A percentile compares a stretch with the other conserved stretches of the same genome.
Conservation (phyloP, 148 eudicot species). For the Camellia sinensis region DNA sequence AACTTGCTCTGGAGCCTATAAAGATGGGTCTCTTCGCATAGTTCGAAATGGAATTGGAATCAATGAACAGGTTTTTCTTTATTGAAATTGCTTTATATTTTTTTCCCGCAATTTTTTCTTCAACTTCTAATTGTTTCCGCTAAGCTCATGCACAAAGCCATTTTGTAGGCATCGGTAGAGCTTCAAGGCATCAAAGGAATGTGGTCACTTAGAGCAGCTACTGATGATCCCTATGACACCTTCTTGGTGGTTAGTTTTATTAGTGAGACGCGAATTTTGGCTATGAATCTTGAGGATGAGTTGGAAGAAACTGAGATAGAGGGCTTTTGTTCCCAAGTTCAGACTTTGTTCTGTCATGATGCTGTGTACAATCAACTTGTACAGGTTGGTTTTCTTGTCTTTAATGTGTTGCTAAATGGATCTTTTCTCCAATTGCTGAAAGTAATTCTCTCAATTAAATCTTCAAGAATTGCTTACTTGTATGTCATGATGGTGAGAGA, state of each 20-base stretch:
- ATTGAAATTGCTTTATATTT: neutral
- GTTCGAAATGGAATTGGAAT: slow-evolving; percentile 97
- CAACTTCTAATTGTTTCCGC: neutral
- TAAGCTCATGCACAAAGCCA: neutral
- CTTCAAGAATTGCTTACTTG: neutral
- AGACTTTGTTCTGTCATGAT: slow-evolving; percentile 90
- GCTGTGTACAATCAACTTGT: slow-evolving; percentile 88
- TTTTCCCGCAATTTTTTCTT: neutral
- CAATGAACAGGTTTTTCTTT: slow-evolving; percentile 76
- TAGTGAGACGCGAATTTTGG: slow-evolving; percentile 92
- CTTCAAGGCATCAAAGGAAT: slow-evolving; percentile 98
- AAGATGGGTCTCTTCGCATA: slow-evolving; percentile 96
- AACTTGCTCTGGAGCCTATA: slow-evolving; percentile 98
- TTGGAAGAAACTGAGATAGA: slow-evolving; percentile 98
- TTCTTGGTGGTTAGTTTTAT: slow-evolving; percentile 95
- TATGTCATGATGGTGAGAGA: neutral
- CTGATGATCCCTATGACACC: slow-evolving; percentile 87
- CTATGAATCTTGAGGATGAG: slow-evolving; percentile 95
- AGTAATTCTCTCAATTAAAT: neutral
- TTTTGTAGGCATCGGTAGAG: slow-evolving; percentile 87
- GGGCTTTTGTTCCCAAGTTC: slow-evolving; percentile 86
- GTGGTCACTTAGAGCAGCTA: slow-evolving; percentile 90
- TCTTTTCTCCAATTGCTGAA: neutral
- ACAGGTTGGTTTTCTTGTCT: slow-evolving; percentile 49
- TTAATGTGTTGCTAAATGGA: slow-evolving; percentile 9